Base-by-base conservation (phyloP, 768 basidiomycete species). In the Paxillus ammoniavirescens region DNA sequence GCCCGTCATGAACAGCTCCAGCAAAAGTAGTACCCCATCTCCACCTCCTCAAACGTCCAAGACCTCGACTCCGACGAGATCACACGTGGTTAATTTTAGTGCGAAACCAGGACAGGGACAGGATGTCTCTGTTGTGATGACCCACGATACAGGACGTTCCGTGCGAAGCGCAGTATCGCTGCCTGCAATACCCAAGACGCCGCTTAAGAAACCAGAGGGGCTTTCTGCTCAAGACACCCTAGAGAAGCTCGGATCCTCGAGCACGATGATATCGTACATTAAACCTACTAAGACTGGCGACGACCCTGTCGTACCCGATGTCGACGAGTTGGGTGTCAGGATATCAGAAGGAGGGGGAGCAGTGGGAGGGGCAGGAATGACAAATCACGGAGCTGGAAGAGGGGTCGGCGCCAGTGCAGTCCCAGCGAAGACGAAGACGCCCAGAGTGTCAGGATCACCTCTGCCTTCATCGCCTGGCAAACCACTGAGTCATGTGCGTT, bases 401-500 rank as follows among this genome's bases (percentile, higher is more conserved):
- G 63, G 60, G 48, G 60, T 60, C 54, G 57, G 68, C 55, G 56
- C 40, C 17, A 57, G 55, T 45, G 47, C n/a, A 17, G 42, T 47
- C 35, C 50, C 49, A 12, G 41, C 53, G 38, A 61, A 33, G 51
- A 52, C 56, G 12, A 68, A 62, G 57, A 67, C 59, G 47, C 65
- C 65, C 30, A 58, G 60, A 49, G 51, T 51, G 33, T 61, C 63
- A 2, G 52, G 45, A 14, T 42, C 65, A 37, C 50, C 60, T 53
- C 62, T 76, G 55, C 77, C 78, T 55, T 64, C 74, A 40, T 74
- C 82, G 49, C 71, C 80, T 57, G 78, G 82, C 59, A 84, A 82
- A 68, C 84, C 89, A 61, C 72, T 91, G 77, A 84, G 81, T 73
- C 89, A 92, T 84, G 89, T 92, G 83, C 87, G 89, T 91, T 80